Evolutionary conservation across 306 rosid genomes (phyloP).

Genomic region (Cucumis sativus): DNA sequence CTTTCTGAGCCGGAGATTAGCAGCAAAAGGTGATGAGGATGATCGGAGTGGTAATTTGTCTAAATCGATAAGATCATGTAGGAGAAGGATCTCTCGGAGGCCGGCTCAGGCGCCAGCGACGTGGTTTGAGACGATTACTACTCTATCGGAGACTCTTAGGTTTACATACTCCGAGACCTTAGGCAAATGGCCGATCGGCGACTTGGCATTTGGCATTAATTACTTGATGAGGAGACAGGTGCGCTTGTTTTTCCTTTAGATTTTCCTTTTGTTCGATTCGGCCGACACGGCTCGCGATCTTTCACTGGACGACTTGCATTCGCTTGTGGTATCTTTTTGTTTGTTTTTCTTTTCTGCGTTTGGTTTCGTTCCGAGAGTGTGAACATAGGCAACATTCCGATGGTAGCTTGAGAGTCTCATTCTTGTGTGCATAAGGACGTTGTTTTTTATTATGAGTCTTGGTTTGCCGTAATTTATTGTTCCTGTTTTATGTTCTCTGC

Average conservation of each 20-base stretch:
- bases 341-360: neutral
- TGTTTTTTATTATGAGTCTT: neutral
- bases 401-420: neutral
- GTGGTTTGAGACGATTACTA: constrained; percentile 61
- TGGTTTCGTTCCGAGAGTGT: neutral
- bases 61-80: constrained; percentile 49
- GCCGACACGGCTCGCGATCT: neutral
- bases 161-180: constrained; percentile 81
- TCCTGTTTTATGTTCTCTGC: neutral
- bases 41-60: constrained; percentile 36
- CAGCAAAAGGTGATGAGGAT: constrained; percentile 26
- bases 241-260: neutral
- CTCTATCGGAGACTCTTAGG: constrained; percentile 76
- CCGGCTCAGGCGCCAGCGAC: constrained; percentile 98
- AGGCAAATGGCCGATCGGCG: constrained; percentile 98
- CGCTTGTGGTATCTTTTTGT: neutral
- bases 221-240: constrained; percentile 93
- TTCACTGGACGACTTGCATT: neutral
- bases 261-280: neutral
- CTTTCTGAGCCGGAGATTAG: constrained; percentile 36
- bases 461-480: neutral
- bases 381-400: neutral
- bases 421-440: neutral
- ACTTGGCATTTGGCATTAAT: constrained; percentile 94
- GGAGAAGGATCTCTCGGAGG: constrained; percentile 59